Conservation (phyloP, 345 rosid species). For the Salix dunnii region DNA sequence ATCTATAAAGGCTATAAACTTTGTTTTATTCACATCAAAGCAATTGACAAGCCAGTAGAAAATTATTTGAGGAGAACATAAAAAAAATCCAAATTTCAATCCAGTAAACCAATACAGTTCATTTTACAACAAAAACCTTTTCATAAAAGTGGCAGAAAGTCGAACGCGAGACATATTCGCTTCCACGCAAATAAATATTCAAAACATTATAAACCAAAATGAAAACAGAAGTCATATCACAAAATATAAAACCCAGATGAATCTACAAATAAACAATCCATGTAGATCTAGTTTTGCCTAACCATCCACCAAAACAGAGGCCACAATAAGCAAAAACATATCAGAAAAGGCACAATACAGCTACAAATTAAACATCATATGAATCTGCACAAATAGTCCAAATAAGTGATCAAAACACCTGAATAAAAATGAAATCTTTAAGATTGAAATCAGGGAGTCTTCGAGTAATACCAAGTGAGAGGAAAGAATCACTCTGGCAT, state of each 20-base stretch:
- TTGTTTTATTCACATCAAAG: background rate
- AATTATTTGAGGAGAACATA: background rate
- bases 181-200: background rate
- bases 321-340: background rate
- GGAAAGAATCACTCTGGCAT: constrained; percentile 23
- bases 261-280: background rate
- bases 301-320: background rate
- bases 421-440: background rate
- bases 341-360: background rate
- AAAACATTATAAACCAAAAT: background rate
- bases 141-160: background rate
- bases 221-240: background rate
- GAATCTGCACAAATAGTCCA: background rate
- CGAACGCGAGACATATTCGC: background rate
- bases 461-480: constrained; percentile 26
- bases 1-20: too few relatives aligned
- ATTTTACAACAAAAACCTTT: background rate
- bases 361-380: background rate
- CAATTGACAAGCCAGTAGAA: background rate
- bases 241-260: background rate
- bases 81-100: background rate
- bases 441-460: background rate
- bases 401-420: background rate
- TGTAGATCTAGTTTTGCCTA: background rate
- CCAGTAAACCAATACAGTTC: too few relatives aligned